These are phyloP conservation scores for Metschnikowia arizonensis DNA, from an alignment of 805 yeast genomes.

Conservation along the genomic window DNA sequence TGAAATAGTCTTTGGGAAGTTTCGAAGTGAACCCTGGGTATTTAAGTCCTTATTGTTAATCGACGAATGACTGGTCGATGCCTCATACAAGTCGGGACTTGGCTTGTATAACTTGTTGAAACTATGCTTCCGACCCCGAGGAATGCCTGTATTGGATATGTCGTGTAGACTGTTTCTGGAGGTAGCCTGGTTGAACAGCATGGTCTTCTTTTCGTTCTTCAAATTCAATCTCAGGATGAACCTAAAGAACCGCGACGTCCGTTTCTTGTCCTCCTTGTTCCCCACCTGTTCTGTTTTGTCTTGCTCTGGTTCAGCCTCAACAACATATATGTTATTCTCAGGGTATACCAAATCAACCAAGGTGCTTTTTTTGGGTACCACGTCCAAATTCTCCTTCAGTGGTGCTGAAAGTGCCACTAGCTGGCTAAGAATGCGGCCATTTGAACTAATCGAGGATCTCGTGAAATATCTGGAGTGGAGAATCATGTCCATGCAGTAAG, in stretches of 20 bases:
- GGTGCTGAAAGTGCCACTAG: neutral
- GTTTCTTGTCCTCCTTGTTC: neutral
- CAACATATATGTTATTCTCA: neutral
- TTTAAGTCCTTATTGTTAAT: neutral
- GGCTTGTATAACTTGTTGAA: conserved; percentile 24
- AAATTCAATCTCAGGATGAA: conserved; percentile 2
- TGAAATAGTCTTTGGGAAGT: neutral
- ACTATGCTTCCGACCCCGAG: conserved; percentile 23
- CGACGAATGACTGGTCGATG: conserved; percentile 9
- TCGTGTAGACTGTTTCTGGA: conserved; percentile 4
- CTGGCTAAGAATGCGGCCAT: conserved; percentile 3
- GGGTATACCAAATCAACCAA: conserved; percentile 1
- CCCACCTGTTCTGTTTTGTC: no score
- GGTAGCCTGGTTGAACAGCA: neutral
- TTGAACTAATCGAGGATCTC: conserved; percentile 13
- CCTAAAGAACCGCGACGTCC: neutral
- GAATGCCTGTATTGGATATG: conserved; percentile 21
- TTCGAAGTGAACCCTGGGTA: neutral
- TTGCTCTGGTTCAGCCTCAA: neutral
- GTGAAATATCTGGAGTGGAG: conserved; percentile 25
- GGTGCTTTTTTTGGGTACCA: neutral
- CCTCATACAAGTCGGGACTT: conserved; percentile 20
- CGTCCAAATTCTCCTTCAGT: neutral
- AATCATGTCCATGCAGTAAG: conserved; percentile 19
- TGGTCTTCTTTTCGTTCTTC: neutral